Evolutionary conservation across 169 alveolate genomes (phyloP), one percentile per base, ranked within the genome.

Genomic region (Eimeria sp.): DNA sequence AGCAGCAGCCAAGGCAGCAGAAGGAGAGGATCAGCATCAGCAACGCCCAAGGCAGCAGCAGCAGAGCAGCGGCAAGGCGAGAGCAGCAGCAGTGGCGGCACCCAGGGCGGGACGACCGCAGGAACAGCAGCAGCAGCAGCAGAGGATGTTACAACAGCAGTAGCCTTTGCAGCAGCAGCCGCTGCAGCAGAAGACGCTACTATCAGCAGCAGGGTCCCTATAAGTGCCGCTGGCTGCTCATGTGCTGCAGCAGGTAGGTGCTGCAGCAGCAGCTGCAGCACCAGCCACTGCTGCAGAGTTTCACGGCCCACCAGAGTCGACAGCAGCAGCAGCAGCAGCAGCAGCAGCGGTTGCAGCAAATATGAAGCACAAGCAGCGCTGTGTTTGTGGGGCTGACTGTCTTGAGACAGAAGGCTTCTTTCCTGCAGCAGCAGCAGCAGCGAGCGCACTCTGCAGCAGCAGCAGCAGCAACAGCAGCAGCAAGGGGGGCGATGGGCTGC

Each of bases 361-460:
- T 10, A 72, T 72, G 82, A 72, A n/a, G 18, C 49, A 72, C 27
- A 34, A 11, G 49, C 10, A 25, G 34, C 45, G 82, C n/a, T 72
- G 82, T 40, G 82, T 22, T 1, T 72, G 82, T n/a, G 57, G 87
- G 40, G 87, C 22, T 22, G 13, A 76, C 4, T 27, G 87, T 47
- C 87, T 43, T 1, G 87, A 1, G 87, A 11, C 30, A 14, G 82
- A 47, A 10, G 82, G 49, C 82, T 5, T 2, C 16, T 72, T 72
- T 40, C 18, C 82, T 40, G 82, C 82, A 6, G 82, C 82, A 14
- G 82, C 47, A 25, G 82, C 82, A 0, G 82, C 82, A 72, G 82
- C 82, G 3, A 72, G 82, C 47, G 82, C 27, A 72, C 47, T 72
- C 22, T 72, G 82, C 47, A 72, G 49, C 82, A 72, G 82, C 49